Conservation (phyloP, 192 early-diverging fungal species). For the Chytriomyces hyalinus region DNA sequence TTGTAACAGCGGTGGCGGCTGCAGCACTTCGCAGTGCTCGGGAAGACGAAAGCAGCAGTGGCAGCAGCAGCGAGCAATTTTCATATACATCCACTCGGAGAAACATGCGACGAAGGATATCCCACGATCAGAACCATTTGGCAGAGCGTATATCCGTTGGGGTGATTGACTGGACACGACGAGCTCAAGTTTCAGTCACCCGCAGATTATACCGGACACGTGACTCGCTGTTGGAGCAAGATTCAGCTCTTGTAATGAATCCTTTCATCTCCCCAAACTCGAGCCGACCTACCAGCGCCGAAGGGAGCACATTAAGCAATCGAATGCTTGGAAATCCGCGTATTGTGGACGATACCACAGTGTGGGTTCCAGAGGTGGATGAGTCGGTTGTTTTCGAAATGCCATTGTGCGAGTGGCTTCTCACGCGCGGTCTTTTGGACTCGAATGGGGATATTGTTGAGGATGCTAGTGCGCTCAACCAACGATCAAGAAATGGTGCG, state of each 20-base stretch:
- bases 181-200: not conserved
- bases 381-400: constrained; percentile 4
- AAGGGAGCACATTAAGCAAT: not conserved
- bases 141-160: not conserved
- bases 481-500: not conserved
- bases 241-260: not conserved
- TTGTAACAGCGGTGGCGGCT: not conserved
- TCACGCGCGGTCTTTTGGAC: constrained; percentile 14
- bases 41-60: too few relatives aligned
- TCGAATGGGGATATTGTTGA: not conserved
- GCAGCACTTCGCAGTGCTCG: not conserved
- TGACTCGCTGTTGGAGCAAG: not conserved
- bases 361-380: constrained; percentile 4
- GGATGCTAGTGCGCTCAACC: not conserved
- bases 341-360: not conserved
- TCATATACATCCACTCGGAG: too few relatives aligned
- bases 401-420: constrained; percentile 16
- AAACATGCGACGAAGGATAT: too few relatives aligned
- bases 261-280: not conserved
- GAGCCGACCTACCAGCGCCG: too few relatives aligned
- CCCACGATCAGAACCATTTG: too few relatives aligned
- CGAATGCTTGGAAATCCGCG: constrained; percentile 1
- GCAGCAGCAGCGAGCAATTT: too few relatives aligned
- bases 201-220: constrained; percentile 4
- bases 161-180: not conserved